A percentile compares a stretch with the other conserved stretches of the same genome.
These are phyloP conservation scores for Tieghemiomyces parasiticus DNA, from an alignment of 192 early-diverging fungal species.

Conservation along the genomic window DNA sequence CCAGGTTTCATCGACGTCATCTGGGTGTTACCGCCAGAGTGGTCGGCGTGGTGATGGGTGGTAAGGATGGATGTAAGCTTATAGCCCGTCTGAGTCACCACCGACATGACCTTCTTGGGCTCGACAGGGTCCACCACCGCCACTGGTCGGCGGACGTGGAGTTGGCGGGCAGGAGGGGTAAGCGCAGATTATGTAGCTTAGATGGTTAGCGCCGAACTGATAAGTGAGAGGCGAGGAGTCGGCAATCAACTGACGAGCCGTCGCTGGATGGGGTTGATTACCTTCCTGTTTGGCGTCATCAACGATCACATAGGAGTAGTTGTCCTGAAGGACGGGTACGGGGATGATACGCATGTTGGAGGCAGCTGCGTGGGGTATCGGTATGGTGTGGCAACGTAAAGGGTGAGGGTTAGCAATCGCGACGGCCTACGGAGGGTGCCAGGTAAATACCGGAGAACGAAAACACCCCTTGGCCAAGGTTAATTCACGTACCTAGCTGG, in stretches of 20 bases:
- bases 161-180: background rate
- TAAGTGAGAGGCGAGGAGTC: no score
- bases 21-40: constrained; percentile 62
- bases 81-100: constrained; percentile 12
- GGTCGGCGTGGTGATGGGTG: constrained; percentile 88
- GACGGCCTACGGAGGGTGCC: no score
- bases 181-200: no score
- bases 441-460: no score
- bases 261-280: no score
- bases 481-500: no score
- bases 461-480: no score
- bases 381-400: no score
- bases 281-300: constrained; percentile 43
- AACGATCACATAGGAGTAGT: constrained; percentile 74
- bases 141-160: constrained; percentile 13
- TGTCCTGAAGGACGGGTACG: constrained; percentile 52
- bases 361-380: no score
- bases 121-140: constrained; percentile 80
- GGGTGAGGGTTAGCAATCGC: no score
- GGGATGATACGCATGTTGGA: constrained; percentile 27
- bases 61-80: constrained; percentile 34
- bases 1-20: constrained; percentile 37
- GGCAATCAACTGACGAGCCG: background rate
- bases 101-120: constrained; percentile 48
- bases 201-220: no score